These are phyloP conservation scores for Lolium multiflorum DNA, from an alignment of 176 grass and related monocot species.

Conservation along the genomic window DNA sequence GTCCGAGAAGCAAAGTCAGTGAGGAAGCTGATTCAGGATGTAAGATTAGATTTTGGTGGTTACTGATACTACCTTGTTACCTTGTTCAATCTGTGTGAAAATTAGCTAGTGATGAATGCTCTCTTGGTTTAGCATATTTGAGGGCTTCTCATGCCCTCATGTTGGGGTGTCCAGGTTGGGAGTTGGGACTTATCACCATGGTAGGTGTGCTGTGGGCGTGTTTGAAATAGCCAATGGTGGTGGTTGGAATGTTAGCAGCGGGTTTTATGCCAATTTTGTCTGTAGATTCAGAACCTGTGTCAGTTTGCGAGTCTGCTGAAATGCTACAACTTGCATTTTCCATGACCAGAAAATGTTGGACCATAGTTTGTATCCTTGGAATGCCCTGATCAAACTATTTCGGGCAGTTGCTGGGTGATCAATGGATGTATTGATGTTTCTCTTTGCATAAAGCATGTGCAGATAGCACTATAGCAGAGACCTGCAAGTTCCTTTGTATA, in stretches of 20 bases:
- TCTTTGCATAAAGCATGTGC: not conserved
- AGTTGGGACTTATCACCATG: not conserved
- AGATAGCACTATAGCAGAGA: not conserved
- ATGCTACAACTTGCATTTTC: not conserved
- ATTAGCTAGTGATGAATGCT: constrained; percentile 20
- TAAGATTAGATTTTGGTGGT: constrained; percentile 32
- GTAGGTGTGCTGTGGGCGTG: not conserved
- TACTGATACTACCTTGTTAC: constrained; percentile 17
- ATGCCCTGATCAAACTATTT: not conserved
- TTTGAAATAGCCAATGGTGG: constrained; percentile 2
- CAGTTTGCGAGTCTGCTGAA: not conserved
- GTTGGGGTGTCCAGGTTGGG: not conserved
- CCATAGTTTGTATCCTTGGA: not conserved
- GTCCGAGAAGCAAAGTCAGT: constrained; percentile 32
- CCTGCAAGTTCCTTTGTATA: not conserved
- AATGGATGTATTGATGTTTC: not conserved
- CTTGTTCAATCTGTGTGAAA: not conserved
- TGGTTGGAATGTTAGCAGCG: not conserved
- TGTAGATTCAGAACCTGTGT: not conserved
- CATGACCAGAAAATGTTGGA: not conserved
- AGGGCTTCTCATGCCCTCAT: not conserved
- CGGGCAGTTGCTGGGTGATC: not conserved
- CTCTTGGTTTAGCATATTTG: constrained; percentile 1
- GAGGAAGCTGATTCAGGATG: constrained; percentile 1
- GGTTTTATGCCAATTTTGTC: constrained; percentile 18